These are phyloP conservation scores for Fusarium heterosporum DNA, from an alignment of 2,329 filamentous ascomycete genomes.

Conservation along the genomic window DNA sequence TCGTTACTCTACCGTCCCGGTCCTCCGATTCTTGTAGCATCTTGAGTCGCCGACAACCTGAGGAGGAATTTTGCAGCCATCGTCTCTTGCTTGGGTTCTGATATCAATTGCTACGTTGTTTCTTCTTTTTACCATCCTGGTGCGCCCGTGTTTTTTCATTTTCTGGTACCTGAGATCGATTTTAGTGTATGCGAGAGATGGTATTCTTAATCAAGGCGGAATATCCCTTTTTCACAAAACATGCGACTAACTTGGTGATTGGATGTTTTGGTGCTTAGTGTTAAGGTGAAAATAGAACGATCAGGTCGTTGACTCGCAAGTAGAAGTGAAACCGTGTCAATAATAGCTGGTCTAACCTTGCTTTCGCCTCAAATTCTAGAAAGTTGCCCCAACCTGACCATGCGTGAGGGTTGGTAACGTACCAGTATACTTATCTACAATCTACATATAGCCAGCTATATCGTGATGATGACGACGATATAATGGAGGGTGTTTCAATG, in stretches of 20 bases:
- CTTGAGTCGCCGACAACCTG: slow-evolving; percentile 6
- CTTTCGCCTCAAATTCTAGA: neutral
- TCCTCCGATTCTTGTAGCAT: slow-evolving; percentile 1
- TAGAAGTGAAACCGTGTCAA: neutral
- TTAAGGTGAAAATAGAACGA: neutral
- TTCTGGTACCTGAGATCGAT: slow-evolving; percentile 31
- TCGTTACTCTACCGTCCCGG: slow-evolving; percentile 18
- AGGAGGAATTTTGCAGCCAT: slow-evolving; percentile 6
- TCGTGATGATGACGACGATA: neutral
- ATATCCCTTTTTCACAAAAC: slow-evolving; percentile 41
- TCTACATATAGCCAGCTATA: neutral
- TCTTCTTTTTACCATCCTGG: slow-evolving; percentile 40
- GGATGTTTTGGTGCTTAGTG: neutral
- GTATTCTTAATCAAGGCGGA: slow-evolving; percentile 49
- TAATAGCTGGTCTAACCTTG: neutral
- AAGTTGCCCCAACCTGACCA: no score
- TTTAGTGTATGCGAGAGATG: slow-evolving; percentile 40
- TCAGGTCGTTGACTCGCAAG: neutral
- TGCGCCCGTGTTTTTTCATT: slow-evolving; percentile 27
- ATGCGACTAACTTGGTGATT: neutral
- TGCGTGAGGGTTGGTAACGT: no score
- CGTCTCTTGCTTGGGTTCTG: slow-evolving; percentile 37
- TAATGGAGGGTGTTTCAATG: neutral
- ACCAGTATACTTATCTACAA: no score
- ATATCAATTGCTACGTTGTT: slow-evolving; percentile 31